Percentiles rank a stretch among this genome's conserved stretches.
Evolutionary conservation across 768 basidiomycete species (phyloP).

Genomic region (Boletus coccyginus): DNA sequence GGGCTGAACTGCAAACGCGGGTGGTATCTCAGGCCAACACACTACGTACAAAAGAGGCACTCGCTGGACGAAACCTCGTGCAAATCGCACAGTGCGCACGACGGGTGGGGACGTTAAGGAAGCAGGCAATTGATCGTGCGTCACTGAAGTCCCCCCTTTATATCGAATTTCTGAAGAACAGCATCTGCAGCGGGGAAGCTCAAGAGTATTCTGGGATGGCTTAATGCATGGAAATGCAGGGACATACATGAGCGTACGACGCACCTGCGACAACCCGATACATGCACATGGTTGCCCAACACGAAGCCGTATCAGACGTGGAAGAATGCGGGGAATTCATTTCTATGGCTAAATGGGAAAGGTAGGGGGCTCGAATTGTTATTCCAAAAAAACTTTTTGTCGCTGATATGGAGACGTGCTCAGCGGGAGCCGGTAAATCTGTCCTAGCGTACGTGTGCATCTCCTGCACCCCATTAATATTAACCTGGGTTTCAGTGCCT

Average conservation of each 20-base stretch:
- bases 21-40: not conserved
- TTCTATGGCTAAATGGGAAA: constrained; percentile 4
- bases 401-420: not conserved
- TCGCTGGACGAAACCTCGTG: not conserved
- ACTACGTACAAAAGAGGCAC: not conserved
- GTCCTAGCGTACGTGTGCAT: not conserved
- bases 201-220: not conserved
- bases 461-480: not conserved
- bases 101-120: not conserved
- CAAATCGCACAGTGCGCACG: not conserved
- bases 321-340: not conserved
- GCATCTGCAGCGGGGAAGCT: not conserved
- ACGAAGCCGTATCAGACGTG: not conserved
- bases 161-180: not conserved
- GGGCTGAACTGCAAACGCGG: not conserved
- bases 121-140: not conserved
- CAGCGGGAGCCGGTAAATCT: constrained; percentile 8
- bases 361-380: not conserved
- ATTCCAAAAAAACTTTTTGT: too few relatives aligned
- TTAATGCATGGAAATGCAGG: not conserved
- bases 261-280: not conserved
- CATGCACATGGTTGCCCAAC: constrained; percentile 6
- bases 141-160: not conserved
- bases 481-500: not conserved
- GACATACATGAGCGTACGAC: not conserved